Percentiles rank a stretch among this genome's conserved stretches.
Evolutionary conservation across 2,329 filamentous ascomycete genomes (phyloP).

Genomic region (Colletotrichum tanaceti): DNA sequence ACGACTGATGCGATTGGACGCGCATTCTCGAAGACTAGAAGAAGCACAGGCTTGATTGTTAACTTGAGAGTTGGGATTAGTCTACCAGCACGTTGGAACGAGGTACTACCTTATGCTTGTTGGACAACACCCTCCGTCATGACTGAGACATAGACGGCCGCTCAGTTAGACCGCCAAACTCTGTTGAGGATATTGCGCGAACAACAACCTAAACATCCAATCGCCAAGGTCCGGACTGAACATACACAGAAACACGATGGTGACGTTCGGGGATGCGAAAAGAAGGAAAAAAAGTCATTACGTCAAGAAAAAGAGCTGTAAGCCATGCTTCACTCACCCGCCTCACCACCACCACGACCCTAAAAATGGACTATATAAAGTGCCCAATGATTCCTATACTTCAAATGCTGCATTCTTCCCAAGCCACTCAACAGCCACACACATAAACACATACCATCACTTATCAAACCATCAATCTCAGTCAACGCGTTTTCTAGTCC

Average conservation of each 20-base stretch:
- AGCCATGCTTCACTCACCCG: neutral
- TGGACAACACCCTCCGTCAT: neutral
- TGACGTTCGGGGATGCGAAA: too few species aligned
- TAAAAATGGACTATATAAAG: neutral
- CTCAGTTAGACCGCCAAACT: conserved; percentile 23
- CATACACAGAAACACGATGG: neutral
- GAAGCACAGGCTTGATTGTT: conserved; percentile 3
- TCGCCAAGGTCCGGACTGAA: neutral
- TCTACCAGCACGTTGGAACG: too few species aligned
- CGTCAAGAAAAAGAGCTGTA: conserved; percentile 11
- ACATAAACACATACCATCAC: too few species aligned
- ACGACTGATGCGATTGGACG: conserved; percentile 14
- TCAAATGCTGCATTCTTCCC: neutral
- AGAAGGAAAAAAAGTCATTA: neutral
- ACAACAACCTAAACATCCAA: conserved; percentile 3
- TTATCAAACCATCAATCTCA: too few species aligned
- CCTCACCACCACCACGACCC: too few species aligned
- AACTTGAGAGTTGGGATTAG: neutral
- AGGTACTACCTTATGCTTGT: neutral
- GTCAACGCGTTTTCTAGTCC: too few species aligned
- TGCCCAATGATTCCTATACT: neutral
- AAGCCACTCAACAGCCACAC: neutral
- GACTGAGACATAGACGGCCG: conserved; percentile 4
- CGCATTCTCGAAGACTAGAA: neutral
- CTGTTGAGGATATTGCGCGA: conserved; percentile 17